These are phyloP conservation scores for Jamesozyma lodderae DNA, from an alignment of 805 yeast genomes.

Conservation along the genomic window DNA sequence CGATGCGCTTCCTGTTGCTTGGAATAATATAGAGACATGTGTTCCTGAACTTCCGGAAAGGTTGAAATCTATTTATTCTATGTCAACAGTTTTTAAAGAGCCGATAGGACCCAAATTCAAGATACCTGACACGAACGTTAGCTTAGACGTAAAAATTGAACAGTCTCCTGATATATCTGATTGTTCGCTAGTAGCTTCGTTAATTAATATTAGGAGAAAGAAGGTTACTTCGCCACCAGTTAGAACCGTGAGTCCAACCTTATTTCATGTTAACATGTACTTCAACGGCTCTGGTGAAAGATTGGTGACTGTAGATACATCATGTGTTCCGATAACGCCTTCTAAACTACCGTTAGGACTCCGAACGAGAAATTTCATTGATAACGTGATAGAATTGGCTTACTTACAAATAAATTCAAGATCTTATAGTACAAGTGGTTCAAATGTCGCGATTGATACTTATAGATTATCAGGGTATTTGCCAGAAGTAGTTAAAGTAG, in stretches of 20 bases:
- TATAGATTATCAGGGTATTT: constrained; percentile 61
- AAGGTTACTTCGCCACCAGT: constrained; percentile 9
- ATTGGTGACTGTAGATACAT: constrained; percentile 17
- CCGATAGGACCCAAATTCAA: too few relatives aligned
- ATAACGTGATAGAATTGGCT: constrained; percentile 59
- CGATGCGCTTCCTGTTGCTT: constrained; percentile 14
- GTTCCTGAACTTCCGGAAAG: neutral
- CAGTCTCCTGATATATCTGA: constrained; percentile 35
- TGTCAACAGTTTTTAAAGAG: too few relatives aligned
- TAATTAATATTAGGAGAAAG: constrained; percentile 40
- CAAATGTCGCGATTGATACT: constrained; percentile 66
- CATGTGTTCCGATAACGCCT: constrained; percentile 15
- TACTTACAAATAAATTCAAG: constrained; percentile 48
- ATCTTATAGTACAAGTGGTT: constrained; percentile 60
- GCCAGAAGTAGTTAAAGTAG: constrained; percentile 46
- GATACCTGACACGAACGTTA: too few relatives aligned
- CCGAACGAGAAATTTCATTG: constrained; percentile 7
- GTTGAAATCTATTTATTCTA: too few relatives aligned
- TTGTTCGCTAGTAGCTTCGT: constrained; percentile 69
- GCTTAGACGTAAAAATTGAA: constrained; percentile 8
- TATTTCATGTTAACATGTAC: constrained; percentile 17
- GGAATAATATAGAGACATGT: constrained; percentile 10
- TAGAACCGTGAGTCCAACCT: constrained; percentile 9
- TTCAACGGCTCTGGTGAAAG: constrained; percentile 24
- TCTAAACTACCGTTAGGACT: constrained; percentile 15